Percentiles rank a stretch among this genome's conserved stretches.
These are phyloP conservation scores for Talaromyces stipitatus DNA, from an alignment of 495 filamentous ascomycete species.

Conservation along the genomic window DNA sequence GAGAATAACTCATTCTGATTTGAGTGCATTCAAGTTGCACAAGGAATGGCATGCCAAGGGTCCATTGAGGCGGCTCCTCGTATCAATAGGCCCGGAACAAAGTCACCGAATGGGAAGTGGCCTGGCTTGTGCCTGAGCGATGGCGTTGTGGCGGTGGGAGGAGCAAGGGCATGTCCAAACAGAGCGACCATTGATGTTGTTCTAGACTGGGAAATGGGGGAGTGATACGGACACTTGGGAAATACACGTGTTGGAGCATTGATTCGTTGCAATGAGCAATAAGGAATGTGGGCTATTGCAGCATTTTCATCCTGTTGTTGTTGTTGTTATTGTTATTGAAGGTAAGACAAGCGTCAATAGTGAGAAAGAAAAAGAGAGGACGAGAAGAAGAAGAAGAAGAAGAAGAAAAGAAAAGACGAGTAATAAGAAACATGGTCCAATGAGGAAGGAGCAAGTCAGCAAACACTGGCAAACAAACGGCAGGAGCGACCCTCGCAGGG, in stretches of 20 bases:
- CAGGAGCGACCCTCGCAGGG: not conserved
- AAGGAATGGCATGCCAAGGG: no score
- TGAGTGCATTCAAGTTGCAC: no score
- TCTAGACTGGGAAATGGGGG: not conserved
- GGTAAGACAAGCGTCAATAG: no score
- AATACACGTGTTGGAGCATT: not conserved
- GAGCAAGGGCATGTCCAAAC: not conserved
- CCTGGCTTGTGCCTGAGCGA: not conserved
- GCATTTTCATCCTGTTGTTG: not conserved
- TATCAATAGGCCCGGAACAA: not conserved
- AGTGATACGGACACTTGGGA: not conserved
- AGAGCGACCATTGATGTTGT: not conserved
- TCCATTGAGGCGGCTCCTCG: no score
- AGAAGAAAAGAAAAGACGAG: no score
- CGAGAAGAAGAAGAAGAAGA: no score
- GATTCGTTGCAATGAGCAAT: not conserved
- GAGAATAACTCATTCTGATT: no score
- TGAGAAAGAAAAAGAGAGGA: no score
- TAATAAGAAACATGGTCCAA: no score
- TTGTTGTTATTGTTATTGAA: not conserved
- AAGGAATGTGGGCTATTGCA: not conserved
- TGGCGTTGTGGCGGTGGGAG: not conserved
- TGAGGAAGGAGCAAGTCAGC: not conserved
- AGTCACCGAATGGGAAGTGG: not conserved
- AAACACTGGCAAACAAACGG: no score